Evolutionary conservation across 1,139 yeast genomes (phyloP), one percentile per base, ranked within the genome.

Genomic region (Hansenula sp.): DNA sequence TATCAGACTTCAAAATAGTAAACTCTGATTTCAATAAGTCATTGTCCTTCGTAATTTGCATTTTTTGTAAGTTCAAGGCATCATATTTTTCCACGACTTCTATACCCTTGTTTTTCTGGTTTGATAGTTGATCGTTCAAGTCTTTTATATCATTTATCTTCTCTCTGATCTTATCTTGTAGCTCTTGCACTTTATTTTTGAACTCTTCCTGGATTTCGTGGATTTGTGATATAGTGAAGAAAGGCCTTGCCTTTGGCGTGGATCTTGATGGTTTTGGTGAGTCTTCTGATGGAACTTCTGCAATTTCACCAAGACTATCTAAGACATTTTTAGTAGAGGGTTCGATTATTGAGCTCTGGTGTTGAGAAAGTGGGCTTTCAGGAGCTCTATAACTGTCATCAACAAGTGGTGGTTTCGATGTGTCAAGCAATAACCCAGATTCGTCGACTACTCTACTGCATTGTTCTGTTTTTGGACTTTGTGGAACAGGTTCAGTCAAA

Each of bases 181-280:
- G 75, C 51, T 71, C 73, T 50, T 72, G 68, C 60, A 72, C 74
- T 58, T 79, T 80, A 18, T 65, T 76, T 52, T 79, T 81, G 56
- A 75, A 77, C 38, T 77, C 81, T 39, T 72, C 59, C 62, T 76
- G 77, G 57, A 79, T 72, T 52, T 74, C 70, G 59, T 76, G 76
- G 55, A 81, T 76, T 50, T 75, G 68, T 4, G 48, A 33, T 24
- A 59, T 51, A 5, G 62, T 50, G 45, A 60, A 60, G 19, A 56
- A 49, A 10, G 65, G 64, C 40, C 50, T 57, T 41, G 51, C 55
- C 40, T 45, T 56, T 28, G 59, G 60, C 11, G 53, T 38, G 33
- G 50, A 18, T 44, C 33, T 33, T 2, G 21, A 7, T 7, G 36
- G 28, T 13, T 33, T 28, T 7, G 27, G 15, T 21, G 13, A 28